Evolutionary conservation across 192 early-diverging fungal genomes (phyloP).

Genomic region (Kickxella alabastrina): DNA sequence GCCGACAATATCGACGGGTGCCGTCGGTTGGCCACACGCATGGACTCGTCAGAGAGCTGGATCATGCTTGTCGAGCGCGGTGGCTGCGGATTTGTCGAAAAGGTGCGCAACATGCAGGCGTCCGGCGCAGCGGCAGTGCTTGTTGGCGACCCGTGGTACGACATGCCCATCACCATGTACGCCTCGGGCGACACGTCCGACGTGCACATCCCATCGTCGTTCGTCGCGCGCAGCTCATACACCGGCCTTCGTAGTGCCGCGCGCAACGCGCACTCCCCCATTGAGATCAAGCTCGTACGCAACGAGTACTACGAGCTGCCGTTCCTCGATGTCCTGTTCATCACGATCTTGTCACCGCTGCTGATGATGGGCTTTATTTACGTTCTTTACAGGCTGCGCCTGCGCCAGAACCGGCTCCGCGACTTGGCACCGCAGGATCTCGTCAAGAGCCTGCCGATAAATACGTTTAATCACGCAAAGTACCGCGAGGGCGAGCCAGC

Average conservation of each 20-base stretch:
- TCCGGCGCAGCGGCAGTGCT: constrained; percentile 81
- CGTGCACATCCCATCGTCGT: constrained; percentile 82
- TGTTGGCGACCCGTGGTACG: constrained; percentile 77
- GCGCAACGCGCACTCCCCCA: constrained; percentile 9
- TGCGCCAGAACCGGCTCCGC: constrained; percentile 64
- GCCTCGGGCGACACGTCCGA: constrained; percentile 73
- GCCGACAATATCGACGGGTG: constrained; percentile 61
- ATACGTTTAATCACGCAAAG: constrained; percentile 61
- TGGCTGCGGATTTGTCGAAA: constrained; percentile 82
- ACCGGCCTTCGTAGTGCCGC: constrained; percentile 52
- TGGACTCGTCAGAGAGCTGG: constrained; percentile 56
- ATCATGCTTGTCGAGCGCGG: constrained; percentile 88
- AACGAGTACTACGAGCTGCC: constrained; percentile 59
- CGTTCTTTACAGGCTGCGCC: constrained; percentile 65
- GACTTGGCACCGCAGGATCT: constrained; percentile 74
- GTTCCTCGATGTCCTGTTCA: constrained; percentile 73
- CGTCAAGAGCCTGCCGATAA: constrained; percentile 70
- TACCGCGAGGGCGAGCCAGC: constrained; percentile 70
- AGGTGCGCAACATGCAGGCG: constrained; percentile 86
- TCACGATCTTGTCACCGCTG: constrained; percentile 78
- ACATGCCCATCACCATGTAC: constrained; percentile 83
- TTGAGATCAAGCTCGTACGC: constrained; percentile 43
- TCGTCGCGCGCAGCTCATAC: constrained; percentile 71
- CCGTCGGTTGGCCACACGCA: constrained; percentile 37
- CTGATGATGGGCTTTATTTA: constrained; percentile 76